Percentiles rank a stretch among this genome's conserved stretches.
phyloP scores from a whole-genome alignment of 2,329 filamentous ascomycete species.

The Torrubiellomyces zombiae region DNA sequence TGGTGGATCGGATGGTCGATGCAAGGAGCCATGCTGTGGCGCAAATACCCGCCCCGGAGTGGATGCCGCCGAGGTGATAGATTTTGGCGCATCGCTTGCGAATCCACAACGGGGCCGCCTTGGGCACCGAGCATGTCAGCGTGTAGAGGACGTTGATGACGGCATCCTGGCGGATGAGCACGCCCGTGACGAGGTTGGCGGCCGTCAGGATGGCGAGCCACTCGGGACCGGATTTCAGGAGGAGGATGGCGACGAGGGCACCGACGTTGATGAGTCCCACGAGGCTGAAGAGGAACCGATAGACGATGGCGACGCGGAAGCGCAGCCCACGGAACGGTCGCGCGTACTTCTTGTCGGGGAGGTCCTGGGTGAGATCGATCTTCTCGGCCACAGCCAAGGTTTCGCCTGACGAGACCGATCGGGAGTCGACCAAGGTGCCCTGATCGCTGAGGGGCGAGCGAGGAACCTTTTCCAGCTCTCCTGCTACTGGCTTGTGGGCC shows the following conservation, averaged over 20 bases:
- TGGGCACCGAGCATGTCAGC: constrained; percentile 26
- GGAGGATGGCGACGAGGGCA: constrained; percentile 26
- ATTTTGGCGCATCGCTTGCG: constrained; percentile 31
- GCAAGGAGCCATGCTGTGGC: constrained; percentile 32
- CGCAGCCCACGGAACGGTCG: constrained; percentile 23
- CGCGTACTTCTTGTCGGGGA: constrained; percentile 23
- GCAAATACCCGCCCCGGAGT: constrained; percentile 31
- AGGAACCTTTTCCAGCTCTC: too few species aligned
- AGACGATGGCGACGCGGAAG: constrained; percentile 32
- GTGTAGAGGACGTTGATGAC: constrained; percentile 34
- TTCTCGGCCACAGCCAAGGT: constrained; percentile 14
- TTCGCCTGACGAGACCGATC: constrained; percentile 14
- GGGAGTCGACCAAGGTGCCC: constrained; percentile 11
- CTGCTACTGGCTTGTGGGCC: constrained; percentile 1
- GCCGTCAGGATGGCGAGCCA: constrained; percentile 26
- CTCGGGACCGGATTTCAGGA: constrained; percentile 15
- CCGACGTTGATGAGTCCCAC: constrained; percentile 32
- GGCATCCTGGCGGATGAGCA: constrained; percentile 35
- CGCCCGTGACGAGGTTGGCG: constrained; percentile 30
- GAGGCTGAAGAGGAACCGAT: constrained; percentile 38
- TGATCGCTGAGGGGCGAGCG: constrained; percentile 8
- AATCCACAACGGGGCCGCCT: constrained; percentile 28
- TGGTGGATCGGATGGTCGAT: constrained; percentile 21
- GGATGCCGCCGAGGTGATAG: constrained; percentile 34
- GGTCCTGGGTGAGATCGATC: constrained; percentile 12